Percentiles rank a stretch among this genome's conserved stretches.
Evolutionary conservation across 352 stramenopile genomes (phyloP).

Genomic region (Phytophthora ohioensis): DNA sequence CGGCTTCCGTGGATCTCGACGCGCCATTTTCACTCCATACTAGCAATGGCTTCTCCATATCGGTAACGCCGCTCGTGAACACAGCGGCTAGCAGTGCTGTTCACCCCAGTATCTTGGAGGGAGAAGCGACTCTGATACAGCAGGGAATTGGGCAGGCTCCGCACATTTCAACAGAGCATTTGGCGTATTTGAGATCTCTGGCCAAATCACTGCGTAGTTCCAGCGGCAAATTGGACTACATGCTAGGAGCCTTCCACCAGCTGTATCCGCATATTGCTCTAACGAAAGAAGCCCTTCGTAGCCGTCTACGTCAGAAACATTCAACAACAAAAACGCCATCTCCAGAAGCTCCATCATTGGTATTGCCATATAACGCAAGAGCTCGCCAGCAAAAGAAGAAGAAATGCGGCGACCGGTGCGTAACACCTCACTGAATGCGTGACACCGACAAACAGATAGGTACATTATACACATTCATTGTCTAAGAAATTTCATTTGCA

Average conservation of each 20-base stretch:
- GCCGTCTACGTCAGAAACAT: neutral
- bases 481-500: neutral
- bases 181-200: neutral
- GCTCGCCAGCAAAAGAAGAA: neutral
- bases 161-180: neutral
- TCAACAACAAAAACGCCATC: neutral
- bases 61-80: neutral
- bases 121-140: neutral
- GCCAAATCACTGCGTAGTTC: neutral
- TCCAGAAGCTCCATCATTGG: neutral
- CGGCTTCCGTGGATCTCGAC: too few species aligned
- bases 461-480: neutral
- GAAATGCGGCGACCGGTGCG: neutral
- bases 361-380: neutral
- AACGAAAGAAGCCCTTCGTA: neutral
- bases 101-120: neutral
- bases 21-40: too few species aligned
- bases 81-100: neutral
- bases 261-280: neutral
- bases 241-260: neutral
- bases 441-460: neutral
- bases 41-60: neutral
- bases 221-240: neutral
- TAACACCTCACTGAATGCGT: neutral
- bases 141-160: too few species aligned